These are phyloP conservation scores for Leptodermis oblonga DNA, from an alignment of 257 asterid genomes.

Conservation along the genomic window DNA sequence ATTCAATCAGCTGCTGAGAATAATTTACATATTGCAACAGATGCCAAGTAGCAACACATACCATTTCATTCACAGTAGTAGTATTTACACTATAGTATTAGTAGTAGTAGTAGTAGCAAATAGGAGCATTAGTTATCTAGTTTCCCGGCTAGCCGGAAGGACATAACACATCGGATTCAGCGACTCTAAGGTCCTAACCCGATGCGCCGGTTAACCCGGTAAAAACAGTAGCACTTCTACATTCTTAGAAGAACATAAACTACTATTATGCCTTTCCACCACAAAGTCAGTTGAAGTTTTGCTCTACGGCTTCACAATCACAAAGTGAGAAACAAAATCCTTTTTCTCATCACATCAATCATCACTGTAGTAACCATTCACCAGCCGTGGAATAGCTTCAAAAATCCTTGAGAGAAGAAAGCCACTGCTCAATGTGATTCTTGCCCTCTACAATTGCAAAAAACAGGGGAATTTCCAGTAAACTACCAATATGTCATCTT, in stretches of 20 bases:
- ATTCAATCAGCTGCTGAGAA: constrained; percentile 7
- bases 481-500: not conserved
- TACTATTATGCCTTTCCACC: not conserved
- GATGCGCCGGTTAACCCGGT: not conserved
- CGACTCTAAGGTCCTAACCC: not conserved
- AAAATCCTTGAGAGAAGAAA: constrained; percentile 68
- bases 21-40: constrained; percentile 35
- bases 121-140: constrained; percentile 20
- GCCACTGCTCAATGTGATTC: constrained; percentile 75
- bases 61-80: constrained; percentile 26
- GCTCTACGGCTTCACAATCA: not conserved
- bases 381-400: constrained; percentile 35
- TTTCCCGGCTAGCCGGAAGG: constrained; percentile 11
- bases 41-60: constrained; percentile 17
- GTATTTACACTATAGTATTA: constrained; percentile 25
- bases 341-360: constrained; percentile 6
- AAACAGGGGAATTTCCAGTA: constrained; percentile 5
- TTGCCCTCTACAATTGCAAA: constrained; percentile 48
- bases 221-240: not conserved
- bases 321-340: not conserved
- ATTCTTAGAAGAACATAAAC: not conserved
- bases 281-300: constrained; percentile 4
- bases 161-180: constrained; percentile 14
- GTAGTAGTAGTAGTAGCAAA: constrained; percentile 15
- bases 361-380: constrained; percentile 3